Base-by-base conservation (phyloP, 2,329 filamentous ascomycete genomes). In the Sclerotinia sclerotiorum region DNA sequence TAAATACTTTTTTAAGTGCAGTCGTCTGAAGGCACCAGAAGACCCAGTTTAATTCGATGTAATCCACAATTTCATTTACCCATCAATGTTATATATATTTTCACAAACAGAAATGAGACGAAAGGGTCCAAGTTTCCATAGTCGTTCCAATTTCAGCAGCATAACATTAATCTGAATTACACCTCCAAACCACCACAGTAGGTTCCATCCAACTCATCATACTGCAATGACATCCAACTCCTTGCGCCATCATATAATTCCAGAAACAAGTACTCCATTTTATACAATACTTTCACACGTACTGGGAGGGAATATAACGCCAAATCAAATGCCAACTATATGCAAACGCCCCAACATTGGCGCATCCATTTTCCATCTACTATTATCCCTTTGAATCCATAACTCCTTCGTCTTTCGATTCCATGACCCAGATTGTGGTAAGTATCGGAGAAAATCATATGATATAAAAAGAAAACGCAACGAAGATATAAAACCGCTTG, bases 231-330 rank as follows among this genome's bases (percentile, higher is more conserved):
- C 19, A 67, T 24, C 15, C 35, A 65, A 55, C 11, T 65, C 49
- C 62, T 42, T 35, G 24, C 57, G 32, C 48, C 32, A 63, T 32
- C 56, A 63, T 51, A 5, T 42, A 39, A 62, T 39, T 51, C 7
- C 39, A 15, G n/a, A 35, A 56, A 11, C 29, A 46, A 24, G 32
- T 48, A 32, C 55, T 61, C 55, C 55, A n/a, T 61, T 48, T 24
- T 46, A 55, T 55, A 55, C 48, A 55, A 63, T 54, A 63, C 35
- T 39, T 63, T 55, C 27, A 57, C 48, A 46, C 4, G n/a, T 46
- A 27, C 39, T 35, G 52, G 42, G 44, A 51, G 55, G 65, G 65
- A 46, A 68, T 63, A 68, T 35, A 63, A 68, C 65, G 65, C 65
- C 65, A 55, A 61, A 48, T 21, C 35, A 46, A 49, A 65, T 65